These are phyloP conservation scores for Trametes pubescens DNA, from an alignment of 1,284 basidiomycete genomes.

Conservation along the genomic window DNA sequence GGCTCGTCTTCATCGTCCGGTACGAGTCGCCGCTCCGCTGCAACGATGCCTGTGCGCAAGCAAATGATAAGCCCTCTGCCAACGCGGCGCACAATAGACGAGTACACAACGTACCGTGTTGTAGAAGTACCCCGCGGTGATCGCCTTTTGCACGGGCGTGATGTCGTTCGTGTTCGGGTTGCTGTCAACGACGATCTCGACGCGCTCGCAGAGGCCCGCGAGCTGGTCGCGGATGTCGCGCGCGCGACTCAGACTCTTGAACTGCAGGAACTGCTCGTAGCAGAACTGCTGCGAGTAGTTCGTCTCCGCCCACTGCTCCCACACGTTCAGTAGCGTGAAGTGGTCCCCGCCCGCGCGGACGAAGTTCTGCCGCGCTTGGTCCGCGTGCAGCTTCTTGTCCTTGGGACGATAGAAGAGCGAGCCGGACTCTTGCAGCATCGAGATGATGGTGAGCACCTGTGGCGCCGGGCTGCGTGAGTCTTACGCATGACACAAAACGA, in stretches of 20 bases:
- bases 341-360: slow-evolving; percentile 96
- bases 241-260: slow-evolving; percentile 93
- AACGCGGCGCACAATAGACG: background rate
- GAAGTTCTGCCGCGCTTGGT: slow-evolving; percentile 97
- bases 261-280: slow-evolving; percentile 97
- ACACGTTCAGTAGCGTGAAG: slow-evolving; percentile 96
- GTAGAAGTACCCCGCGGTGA: slow-evolving; percentile 96
- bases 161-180: slow-evolving; percentile 94
- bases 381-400: slow-evolving; percentile 95
- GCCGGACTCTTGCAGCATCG: slow-evolving; percentile 96
- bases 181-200: slow-evolving; percentile 89
- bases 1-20: slow-evolving; percentile 92
- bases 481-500: background rate
- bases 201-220: slow-evolving; percentile 93
- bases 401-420: slow-evolving; percentile 98
- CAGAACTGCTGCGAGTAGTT: slow-evolving; percentile 96
- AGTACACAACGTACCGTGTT: slow-evolving; percentile 74
- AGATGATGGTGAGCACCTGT: slow-evolving; percentile 93
- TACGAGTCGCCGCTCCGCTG: slow-evolving; percentile 95
- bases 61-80: slow-evolving; percentile 11
- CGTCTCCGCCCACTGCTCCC: slow-evolving; percentile 98
- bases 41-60: slow-evolving; percentile 69
- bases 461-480: background rate
- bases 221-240: slow-evolving; percentile 98
- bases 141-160: slow-evolving; percentile 91